Base-by-base conservation (phyloP, 2,329 filamentous ascomycete genomes). In the Metarhizium rileyi region DNA sequence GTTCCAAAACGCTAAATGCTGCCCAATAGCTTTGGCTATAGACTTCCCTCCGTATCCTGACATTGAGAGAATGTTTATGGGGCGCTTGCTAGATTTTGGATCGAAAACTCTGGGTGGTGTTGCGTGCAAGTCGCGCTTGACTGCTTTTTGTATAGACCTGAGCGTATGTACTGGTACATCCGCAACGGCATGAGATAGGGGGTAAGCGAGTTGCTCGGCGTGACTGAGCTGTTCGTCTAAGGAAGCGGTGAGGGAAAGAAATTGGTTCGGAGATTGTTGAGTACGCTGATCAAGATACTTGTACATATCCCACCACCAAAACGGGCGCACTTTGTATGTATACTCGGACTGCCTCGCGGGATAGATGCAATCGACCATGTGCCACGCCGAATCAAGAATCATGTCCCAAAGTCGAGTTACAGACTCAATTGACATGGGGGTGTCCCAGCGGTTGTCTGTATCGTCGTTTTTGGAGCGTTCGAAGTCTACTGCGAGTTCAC, bases 1-100 rank as follows among this genome's bases (percentile, higher is more conserved):
- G 5, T 86, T 68, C 30, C 80, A 74, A 12, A 70, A 68, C 0
- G 86, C 85, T 41, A 85, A 69, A 46, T 79, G 74, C 52, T 79
- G 73, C 2, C 90, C 77, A n/a, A 87, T 69, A 16, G 66, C 61
- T 47, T 66, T 58, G n/a, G 66, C 59, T 50, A 70, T 63, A 1
- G 64, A 61, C 38, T 63, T 66, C 1, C 69, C 69, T 10, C 65
- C 59, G 44, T 69, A 70, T 0, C 69, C 68, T 16, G 66, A 66
- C 47, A 66, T 59, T 4, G 65, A 63, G 10, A 71, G 53, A 14
- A 71, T 55, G 8, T 61, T 66, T 20, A 71, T 64, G 26, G 70
- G 69, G 22, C 69, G 63, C 54, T 66, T 68, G 20, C 63, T 56
- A 1, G 54, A 58, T 53, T 59, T 66, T 7, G 64, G 54, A 23